Evolutionary conservation across 2,329 filamentous ascomycete species (phyloP), one percentile per base, ranked within the genome.

Genomic region (Pseudogymnoascus sp.): DNA sequence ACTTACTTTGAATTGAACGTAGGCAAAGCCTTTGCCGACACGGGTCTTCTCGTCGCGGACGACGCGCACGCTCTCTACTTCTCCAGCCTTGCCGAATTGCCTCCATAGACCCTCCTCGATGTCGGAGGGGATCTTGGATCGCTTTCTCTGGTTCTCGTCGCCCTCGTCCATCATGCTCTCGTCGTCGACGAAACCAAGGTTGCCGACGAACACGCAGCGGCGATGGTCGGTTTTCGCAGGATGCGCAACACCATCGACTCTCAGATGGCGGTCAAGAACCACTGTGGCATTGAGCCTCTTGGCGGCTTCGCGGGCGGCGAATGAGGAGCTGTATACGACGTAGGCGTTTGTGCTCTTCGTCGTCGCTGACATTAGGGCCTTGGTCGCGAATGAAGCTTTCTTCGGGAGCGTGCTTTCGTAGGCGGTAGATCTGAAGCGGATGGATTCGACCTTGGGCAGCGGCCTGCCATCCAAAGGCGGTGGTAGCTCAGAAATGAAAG

Each of bases 21-120:
- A 99, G 65, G 95, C 95, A 72, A 99, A 91, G 4, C 94, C 94
- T 74, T 99, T 99, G 70, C 94, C 92, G 30, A 99, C 91, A 59
- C 95, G 85, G 6, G 95, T 99, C 68, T 89, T 88, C 66, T 90
- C 81, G 72, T 99, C 94, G 62, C 94, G 86, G 60, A 97, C 84
- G 19, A 99, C 92, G 35, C 94, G 89, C 36, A 99, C 95, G 71
- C 88, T 96, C 76, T 99, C 93, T 11, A 99, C 90, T 66, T 84
- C 89, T 67, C 93, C 92, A 65, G 83, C 87, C 72, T 89, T 84
- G 64, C 81, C 78, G 71, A 96, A 95, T 19, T 88, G 87, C 52
- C 86, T 83, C 92, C 92, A 96, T 2, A 96, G 82, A 5, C 94
- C 94, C 77, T 99, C 94, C 74, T 97, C 93, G 9, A 95, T 80